These are phyloP conservation scores for Termitomyces sp. DNA, from an alignment of 768 basidiomycete species.

Conservation along the genomic window DNA sequence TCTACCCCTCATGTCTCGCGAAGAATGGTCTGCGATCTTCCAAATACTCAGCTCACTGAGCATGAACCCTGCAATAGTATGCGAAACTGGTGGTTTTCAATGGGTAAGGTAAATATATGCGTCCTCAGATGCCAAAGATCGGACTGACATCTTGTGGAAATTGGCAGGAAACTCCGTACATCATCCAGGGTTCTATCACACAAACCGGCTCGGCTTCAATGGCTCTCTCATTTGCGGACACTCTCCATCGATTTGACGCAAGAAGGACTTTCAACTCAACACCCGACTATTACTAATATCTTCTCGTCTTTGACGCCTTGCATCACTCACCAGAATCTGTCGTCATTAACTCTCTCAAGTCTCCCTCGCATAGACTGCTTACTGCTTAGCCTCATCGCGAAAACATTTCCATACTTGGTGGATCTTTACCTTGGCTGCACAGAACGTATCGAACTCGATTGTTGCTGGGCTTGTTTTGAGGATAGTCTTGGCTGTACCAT, in stretches of 20 bases:
- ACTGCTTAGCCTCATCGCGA: conserved; percentile 43
- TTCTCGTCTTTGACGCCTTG: conserved; percentile 24
- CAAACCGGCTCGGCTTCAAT: conserved; percentile 19
- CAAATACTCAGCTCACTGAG: conserved; percentile 19
- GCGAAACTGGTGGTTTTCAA: conserved; percentile 25
- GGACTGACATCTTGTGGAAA: not conserved
- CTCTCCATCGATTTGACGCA: conserved; percentile 38
- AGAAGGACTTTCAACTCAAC: conserved; percentile 39
- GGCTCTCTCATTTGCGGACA: conserved; percentile 29
- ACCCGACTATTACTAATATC: conserved; percentile 27
- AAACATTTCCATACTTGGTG: conserved; percentile 37
- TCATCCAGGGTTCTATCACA: conserved; percentile 25
- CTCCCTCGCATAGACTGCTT: conserved; percentile 53
- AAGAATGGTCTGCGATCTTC: conserved; percentile 20
- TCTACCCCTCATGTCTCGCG: conserved; percentile 22
- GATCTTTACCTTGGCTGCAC: conserved; percentile 54
- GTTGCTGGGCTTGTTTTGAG: conserved; percentile 64
- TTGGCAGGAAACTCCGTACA: conserved; percentile 25
- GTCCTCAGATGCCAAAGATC: not conserved
- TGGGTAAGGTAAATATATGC: conserved; percentile 45
- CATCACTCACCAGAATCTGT: conserved; percentile 32
- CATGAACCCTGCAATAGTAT: not conserved
- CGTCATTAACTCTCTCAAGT: conserved; percentile 42
- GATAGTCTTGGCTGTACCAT: conserved; percentile 47
- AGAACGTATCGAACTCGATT: conserved; percentile 50